Base-by-base conservation (phyloP, 1,139 yeast genomes). In the Casaregolazyma lundiana region DNA sequence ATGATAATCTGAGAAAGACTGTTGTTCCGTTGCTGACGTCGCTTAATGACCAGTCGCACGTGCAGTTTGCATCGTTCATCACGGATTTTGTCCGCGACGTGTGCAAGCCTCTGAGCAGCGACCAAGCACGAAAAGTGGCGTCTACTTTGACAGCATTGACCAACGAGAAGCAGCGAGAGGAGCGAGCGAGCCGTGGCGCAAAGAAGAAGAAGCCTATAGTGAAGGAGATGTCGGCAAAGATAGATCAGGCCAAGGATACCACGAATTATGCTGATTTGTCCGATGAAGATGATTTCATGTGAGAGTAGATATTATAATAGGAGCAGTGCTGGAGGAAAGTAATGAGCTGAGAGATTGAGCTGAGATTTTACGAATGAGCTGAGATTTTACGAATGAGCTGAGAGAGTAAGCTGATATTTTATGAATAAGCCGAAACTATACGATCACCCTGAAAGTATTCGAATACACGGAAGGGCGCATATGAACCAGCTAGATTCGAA, bases 181-280 rank as follows among this genome's bases (percentile, higher is more conserved):
- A 90, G 71, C 86, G 97, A 72, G 84, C 94, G 40, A 95, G 94
- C 62, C 95, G 97, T 64, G 97, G 96, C 62, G 88, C 87, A 76
- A 86, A 88, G 80, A 89, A 90, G 78, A 88, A 88, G 73, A 89
- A 88, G 73, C 86, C 86, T 58, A 79, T 90, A 44, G 82, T 85
- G 63, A 78, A 84, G 58, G 84, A 84, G 51, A 83, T 84, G 50
- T 80, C 83, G 4, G 80, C 80, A 64, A 87, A 86, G 76, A 84
- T 85, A 70, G 89, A 85, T 61, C 81, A 81, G 58, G 78, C 74
- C 42, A 75, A 77, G 57, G 95, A 83, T 58, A 80, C 79, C 50
- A 77, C 77, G 46, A 70, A 72, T 62, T 62, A 76, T 58, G 73
- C 65, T 48, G 83, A 81, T 54, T 77, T 75, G 52, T 83, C 72